Evolutionary conservation across 202 grass and related monocot species (phyloP).

Genomic region (Panicum hallii): DNA sequence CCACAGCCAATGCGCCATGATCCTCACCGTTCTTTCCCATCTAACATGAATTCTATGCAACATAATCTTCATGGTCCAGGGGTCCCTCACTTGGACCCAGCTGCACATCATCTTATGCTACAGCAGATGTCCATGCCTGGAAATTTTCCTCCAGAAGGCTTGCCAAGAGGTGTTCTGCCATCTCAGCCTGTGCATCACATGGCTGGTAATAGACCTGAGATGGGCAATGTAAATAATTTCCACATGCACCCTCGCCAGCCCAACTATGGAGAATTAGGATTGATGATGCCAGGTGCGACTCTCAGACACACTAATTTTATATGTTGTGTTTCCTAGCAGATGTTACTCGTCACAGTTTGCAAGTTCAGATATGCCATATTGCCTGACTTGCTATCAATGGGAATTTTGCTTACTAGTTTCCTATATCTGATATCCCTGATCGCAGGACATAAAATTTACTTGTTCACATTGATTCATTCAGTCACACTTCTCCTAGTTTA

Average conservation of each 20-base stretch:
- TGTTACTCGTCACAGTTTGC: constrained; percentile 28
- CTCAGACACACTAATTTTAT: constrained; percentile 45
- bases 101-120: constrained; percentile 70
- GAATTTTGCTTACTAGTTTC: constrained; percentile 16
- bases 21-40: constrained; percentile 59
- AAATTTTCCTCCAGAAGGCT: constrained; percentile 70
- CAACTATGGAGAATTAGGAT: constrained; percentile 71
- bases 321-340: constrained; percentile 26
- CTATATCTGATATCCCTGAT: constrained; percentile 8
- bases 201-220: constrained; percentile 76
- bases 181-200: constrained; percentile 68
- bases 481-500: not conserved
- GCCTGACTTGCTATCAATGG: not conserved
- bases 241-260: constrained; percentile 71
- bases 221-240: constrained; percentile 82
- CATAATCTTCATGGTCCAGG: constrained; percentile 51
- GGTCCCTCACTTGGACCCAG: constrained; percentile 61
- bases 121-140: constrained; percentile 64
- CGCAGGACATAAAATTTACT: not conserved
- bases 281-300: constrained; percentile 72
- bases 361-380: constrained; percentile 29
- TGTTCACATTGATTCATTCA: not conserved
- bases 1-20: constrained; percentile 61
- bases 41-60: constrained; percentile 66
- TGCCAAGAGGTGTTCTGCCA: constrained; percentile 70